Evolutionary conservation across 2,329 filamentous ascomycete genomes (phyloP), one percentile per base, ranked within the genome.

Genomic region (Biscogniauxia sp.): DNA sequence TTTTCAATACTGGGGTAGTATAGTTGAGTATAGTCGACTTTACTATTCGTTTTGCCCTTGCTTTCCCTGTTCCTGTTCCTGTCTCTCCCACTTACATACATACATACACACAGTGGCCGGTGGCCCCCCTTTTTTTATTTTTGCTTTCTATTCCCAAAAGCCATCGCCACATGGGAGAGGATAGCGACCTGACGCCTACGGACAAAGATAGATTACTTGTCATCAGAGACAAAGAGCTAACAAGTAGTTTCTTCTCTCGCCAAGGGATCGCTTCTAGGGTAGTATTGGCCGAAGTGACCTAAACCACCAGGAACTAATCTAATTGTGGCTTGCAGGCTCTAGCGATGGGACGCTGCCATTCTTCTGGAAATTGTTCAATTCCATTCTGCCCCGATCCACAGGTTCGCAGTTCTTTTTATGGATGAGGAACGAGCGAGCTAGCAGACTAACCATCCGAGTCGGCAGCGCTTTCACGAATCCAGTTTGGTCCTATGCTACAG

Each of bases 181-280:
- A 45, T 45, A 17, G 37, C 11, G 37, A 32, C 28, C 28, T 32
- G 28, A 9, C 11, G 11, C 28, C 28, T 32, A 32, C 28, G 11
- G 28, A 32, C 28, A 32, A 32, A 9, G 9, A 32, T 13, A 32
- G 28, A 8, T 32, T 32, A 53, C 51, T 25, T 54, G 52, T 32
- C 52, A 37, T 32, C 25, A 19, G 52, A 54, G 52, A 37, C 37
- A 37, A 50, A 32, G 54, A 60, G 58, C 56, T 58, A 53, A 28
- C 23, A 52, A 23, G 19, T 20, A 52, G 61, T 63, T 65, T 63
- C 62, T 60, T 15, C 19, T 20, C 52, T 58, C 57, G 65, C 65
- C 65, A 67, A 67, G 65, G 65, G 65, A 65, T 67, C 63, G 63
- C 60, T 62, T 63, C 61, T 62, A 67, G 65, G 61, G 63, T 67